Base-by-base conservation (phyloP, 345 rosid species). In the Eucalyptus sideroxylon region DNA sequence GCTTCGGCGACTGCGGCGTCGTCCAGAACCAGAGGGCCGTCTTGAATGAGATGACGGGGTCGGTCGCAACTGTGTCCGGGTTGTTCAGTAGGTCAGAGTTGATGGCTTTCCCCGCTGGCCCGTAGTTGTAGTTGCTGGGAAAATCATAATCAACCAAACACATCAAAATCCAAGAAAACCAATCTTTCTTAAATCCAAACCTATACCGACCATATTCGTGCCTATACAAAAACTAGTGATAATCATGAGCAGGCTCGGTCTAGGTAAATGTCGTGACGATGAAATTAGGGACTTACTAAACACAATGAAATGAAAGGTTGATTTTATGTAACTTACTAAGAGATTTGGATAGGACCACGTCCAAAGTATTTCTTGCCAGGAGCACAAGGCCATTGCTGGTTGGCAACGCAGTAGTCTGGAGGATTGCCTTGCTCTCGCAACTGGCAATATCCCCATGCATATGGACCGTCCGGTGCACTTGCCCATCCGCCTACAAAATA, bases 1-100 rank as follows among this genome's bases (percentile, higher is more conserved):
- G 91, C 67, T 90, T 90, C 2, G 91, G 91, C 1, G 89, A 83
- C 87, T 90, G 91, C 3, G 88, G 86, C 2, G 89, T 90, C 86
- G 23, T 90, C 91, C 91, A 90, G 72, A 90, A 90, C 91, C 89
- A 90, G 16, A 90, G 69, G 44, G 91, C 91, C 53, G 91, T 90
- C 89, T 90, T 81, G 91, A 90, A 90, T 6, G 91, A 90, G 34
- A 90, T 56, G 55, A 50, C 3, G 11, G 91, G 87, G 82, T 90
- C 91, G 5, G 87, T 90, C 5, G 72, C 90, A 19, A 89, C 88
- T 1, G 30, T 40, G 7, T 89, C 90, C 7, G 90, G 90, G 77
- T 89, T 86, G 51, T 23, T 53, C 77, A 89, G 19, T 2, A 89
- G 90, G 86, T 89, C 88, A 5, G 30, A 86, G 55, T 50, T 67